A percentile compares a stretch with the other conserved stretches of the same genome.
Evolutionary conservation across 2,329 filamentous ascomycete genomes (phyloP).

Genomic region (Cercospora brassicicola): DNA sequence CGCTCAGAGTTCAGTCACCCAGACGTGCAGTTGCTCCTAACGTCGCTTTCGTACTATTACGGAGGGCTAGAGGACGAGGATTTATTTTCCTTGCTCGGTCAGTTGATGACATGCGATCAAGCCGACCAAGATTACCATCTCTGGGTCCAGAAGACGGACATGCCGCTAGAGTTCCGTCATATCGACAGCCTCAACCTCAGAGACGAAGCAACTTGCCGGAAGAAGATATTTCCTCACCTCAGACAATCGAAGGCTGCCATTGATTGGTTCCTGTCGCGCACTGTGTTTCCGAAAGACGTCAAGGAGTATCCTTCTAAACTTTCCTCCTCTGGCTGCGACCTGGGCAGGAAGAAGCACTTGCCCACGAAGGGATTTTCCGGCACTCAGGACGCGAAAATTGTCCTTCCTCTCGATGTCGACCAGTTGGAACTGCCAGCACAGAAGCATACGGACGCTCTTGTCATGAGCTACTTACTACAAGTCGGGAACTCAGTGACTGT

Average conservation of each 20-base stretch:
- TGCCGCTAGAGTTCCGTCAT: conserved; percentile 23
- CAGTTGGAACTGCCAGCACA: conserved; percentile 62
- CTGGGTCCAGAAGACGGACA: conserved; percentile 25
- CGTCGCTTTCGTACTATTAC: conserved; percentile 68
- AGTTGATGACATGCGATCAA: conserved; percentile 31
- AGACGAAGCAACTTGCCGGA: conserved; percentile 28
- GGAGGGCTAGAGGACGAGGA: conserved; percentile 50
- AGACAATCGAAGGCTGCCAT: conserved; percentile 56
- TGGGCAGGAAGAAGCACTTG: conserved; percentile 55
- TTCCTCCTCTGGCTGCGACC: conserved; percentile 67
- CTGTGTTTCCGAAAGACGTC: conserved; percentile 65
- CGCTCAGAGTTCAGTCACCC: conserved; percentile 69
- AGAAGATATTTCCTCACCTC: conserved; percentile 45
- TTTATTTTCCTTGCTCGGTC: conserved; percentile 45
- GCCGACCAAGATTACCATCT: conserved; percentile 32
- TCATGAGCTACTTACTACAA: conserved; percentile 60
- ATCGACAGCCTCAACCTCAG: conserved; percentile 34
- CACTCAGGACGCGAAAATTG: conserved; percentile 63
- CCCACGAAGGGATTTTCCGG: conserved; percentile 69
- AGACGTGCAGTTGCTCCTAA: conserved; percentile 65
- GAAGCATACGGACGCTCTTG: conserved; percentile 65
- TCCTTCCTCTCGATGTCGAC: conserved; percentile 61
- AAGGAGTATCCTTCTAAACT: conserved; percentile 66
- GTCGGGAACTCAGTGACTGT: conserved; percentile 48
- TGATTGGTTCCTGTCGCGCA: conserved; percentile 66